Evolutionary conservation across 2,329 filamentous ascomycete genomes (phyloP), one percentile per base, ranked within the genome.

Genomic region (Calonectria montana): DNA sequence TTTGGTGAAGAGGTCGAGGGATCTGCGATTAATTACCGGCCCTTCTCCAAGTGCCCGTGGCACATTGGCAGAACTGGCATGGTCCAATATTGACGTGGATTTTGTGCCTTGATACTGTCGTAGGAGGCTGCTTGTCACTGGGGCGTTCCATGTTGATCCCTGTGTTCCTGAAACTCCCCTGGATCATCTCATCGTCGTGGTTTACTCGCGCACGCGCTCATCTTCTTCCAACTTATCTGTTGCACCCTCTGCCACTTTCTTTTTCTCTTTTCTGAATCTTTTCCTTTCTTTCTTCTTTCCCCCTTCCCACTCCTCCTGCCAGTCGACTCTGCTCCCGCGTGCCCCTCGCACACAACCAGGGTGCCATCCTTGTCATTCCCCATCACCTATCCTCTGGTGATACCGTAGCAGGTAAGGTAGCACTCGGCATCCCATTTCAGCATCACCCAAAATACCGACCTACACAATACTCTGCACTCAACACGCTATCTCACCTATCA

Each of bases 111-210:
- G 57, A 67, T 64, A 21, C 48, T 59, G 64, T 64, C 55, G 63
- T 63, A 39, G 64, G 48, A 67, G 69, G 47, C 69, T 67, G 68
- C 63, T 65, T 55, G 55, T 67, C 64, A 55, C 57, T 71, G 69
- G 69, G 69, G 47, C 64, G 74, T 76, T 75, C 70, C 55, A 72
- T 78, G 74, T 75, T 77, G 74, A 78, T 78, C 76, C 76, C 74
- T 77, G 76, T 74, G 73, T 77, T 65, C 77, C 73, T 78, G 76
- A 78, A 78, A 78, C 76, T 77, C 76, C 74, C 76, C 76, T 78
- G 75, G 76, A 76, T 78, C 76, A 71, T 48, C 64, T 67, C 55
- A 47, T 72, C 27, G 65, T 72, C 29, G 65, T 67, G 65, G 53
- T 57, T 61, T 57, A n/a, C 65, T 48, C 65, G 29, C 41, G 29